Evolutionary conservation across 1,139 yeast genomes (phyloP).

Genomic region (Tardiomyces blankii): DNA sequence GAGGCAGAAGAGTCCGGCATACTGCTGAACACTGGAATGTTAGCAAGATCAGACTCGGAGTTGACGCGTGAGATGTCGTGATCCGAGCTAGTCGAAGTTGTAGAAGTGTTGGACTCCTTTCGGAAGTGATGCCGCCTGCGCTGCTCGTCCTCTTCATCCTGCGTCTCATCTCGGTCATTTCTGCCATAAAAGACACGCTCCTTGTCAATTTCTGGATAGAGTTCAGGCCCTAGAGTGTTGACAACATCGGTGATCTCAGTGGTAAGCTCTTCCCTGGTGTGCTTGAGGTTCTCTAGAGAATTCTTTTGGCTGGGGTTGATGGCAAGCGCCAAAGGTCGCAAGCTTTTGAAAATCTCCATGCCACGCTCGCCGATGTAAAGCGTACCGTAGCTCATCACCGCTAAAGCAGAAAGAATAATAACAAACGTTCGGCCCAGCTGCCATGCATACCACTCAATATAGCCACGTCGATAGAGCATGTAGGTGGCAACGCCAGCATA

Average conservation of each 20-base stretch:
- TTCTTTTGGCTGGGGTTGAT: slow-evolving; percentile 36
- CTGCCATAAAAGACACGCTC: background rate
- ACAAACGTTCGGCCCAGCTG: slow-evolving; percentile 10
- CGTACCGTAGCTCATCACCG: slow-evolving; percentile 69
- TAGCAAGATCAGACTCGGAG: slow-evolving; percentile 42
- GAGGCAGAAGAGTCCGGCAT: slow-evolving; percentile 1
- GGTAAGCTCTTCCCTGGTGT: slow-evolving; percentile 43
- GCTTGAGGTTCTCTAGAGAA: slow-evolving; percentile 45
- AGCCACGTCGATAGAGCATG: slow-evolving; percentile 17
- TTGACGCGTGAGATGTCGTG: slow-evolving; percentile 40
- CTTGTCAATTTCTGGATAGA: slow-evolving; percentile 51
- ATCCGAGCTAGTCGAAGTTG: slow-evolving; percentile 29
- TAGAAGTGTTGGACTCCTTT: slow-evolving; percentile 3
- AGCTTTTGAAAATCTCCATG: slow-evolving; percentile 71
- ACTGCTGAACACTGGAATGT: slow-evolving; percentile 45
- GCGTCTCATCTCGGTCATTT: background rate
- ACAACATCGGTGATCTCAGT: slow-evolving; percentile 55
- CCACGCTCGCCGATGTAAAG: slow-evolving; percentile 88
- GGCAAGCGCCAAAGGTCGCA: slow-evolving; percentile 73
- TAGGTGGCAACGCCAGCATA: slow-evolving; percentile 64
- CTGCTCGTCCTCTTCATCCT: slow-evolving; percentile 2
- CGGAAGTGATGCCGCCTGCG: slow-evolving; percentile 1
- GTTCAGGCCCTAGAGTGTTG: slow-evolving; percentile 61
- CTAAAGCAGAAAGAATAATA: slow-evolving; percentile 37
- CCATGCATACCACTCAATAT: slow-evolving; percentile 8